phyloP scores from a whole-genome alignment of 1,284 basidiomycete genomes.

The Xerocomus nothofagi region DNA sequence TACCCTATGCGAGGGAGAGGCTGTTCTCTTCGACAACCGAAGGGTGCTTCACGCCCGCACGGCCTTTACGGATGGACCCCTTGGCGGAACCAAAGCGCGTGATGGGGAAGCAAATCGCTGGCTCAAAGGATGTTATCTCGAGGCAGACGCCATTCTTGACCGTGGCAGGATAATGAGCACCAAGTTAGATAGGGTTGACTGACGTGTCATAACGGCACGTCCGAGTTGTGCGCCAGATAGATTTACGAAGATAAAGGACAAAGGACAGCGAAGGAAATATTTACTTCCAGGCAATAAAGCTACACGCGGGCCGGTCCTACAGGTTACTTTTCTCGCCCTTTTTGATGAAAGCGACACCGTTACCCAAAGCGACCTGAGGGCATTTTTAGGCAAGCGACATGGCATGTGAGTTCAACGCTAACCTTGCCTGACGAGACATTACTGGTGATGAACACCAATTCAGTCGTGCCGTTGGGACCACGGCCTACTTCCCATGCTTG shows the following conservation, averaged over 20 bases:
- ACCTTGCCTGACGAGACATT: slow-evolving; percentile 71
- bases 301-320: slow-evolving; percentile 29
- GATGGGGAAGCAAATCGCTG: slow-evolving; percentile 55
- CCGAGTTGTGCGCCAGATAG: background rate
- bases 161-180: slow-evolving; percentile 39
- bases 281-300: background rate
- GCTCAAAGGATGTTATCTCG: slow-evolving; percentile 77
- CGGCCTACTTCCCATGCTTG: slow-evolving; percentile 73
- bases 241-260: background rate
- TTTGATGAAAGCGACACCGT: slow-evolving; percentile 60
- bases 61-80: slow-evolving; percentile 59
- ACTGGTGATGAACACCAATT: slow-evolving; percentile 73
- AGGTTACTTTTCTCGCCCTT: slow-evolving; percentile 55
- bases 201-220: background rate
- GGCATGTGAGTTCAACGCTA: slow-evolving; percentile 11
- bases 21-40: slow-evolving; percentile 91
- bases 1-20: slow-evolving; percentile 80
- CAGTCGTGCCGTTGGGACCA: slow-evolving; percentile 63
- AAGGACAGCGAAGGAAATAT: background rate
- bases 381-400: background rate
- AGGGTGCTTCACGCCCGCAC: slow-evolving; percentile 89
- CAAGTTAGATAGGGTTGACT: slow-evolving; percentile 16
- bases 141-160: slow-evolving; percentile 67
- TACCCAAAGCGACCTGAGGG: slow-evolving; percentile 49
- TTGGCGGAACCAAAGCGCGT: slow-evolving; percentile 11